Conservation (phyloP, 2,329 filamentous ascomycete genomes). For the Coleophoma crateriformis region DNA sequence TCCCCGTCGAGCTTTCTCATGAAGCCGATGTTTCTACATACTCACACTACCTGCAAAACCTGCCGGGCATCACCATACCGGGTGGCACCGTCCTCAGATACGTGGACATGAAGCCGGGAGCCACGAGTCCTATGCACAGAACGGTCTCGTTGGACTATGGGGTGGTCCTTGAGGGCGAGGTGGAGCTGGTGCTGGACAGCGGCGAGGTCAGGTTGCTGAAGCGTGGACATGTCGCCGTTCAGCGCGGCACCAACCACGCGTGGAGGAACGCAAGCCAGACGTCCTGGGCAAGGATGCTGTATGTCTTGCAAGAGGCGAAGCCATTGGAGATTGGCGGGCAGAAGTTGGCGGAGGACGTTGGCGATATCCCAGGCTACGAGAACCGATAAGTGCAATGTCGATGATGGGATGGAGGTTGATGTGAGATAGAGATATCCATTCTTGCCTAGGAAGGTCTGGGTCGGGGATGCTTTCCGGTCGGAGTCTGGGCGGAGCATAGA, state of each 20-base stretch:
- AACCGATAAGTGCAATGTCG: not conserved
- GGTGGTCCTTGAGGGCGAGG: slow-evolving; percentile 18
- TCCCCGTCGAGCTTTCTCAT: slow-evolving; percentile 10
- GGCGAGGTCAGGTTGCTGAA: slow-evolving; percentile 14
- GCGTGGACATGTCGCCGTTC: slow-evolving; percentile 15
- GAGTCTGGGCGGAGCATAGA: too few relatives aligned
- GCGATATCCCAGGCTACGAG: slow-evolving; percentile 28
- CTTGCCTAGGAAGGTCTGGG: too few relatives aligned
- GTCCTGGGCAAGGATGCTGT: slow-evolving; percentile 19
- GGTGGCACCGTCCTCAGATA: slow-evolving; percentile 14
- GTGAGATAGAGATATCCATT: too few relatives aligned
- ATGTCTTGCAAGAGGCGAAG: slow-evolving; percentile 13
- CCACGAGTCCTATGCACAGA: slow-evolving; percentile 17
- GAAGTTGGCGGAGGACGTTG: slow-evolving; percentile 14
- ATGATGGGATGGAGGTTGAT: too few relatives aligned
- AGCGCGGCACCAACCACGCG: slow-evolving; percentile 20
- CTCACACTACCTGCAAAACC: slow-evolving; percentile 4
- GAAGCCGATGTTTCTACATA: slow-evolving; percentile 9
- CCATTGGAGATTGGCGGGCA: slow-evolving; percentile 10
- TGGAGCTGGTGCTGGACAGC: slow-evolving; percentile 18
- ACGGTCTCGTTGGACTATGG: slow-evolving; percentile 20
- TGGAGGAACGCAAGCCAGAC: slow-evolving; percentile 18
- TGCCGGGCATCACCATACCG: slow-evolving; percentile 9
- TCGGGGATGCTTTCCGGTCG: too few relatives aligned
- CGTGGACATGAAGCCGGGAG: slow-evolving; percentile 18